These are phyloP conservation scores for Mrakia blollopis DNA, from an alignment of 768 basidiomycete species.

Conservation along the genomic window DNA sequence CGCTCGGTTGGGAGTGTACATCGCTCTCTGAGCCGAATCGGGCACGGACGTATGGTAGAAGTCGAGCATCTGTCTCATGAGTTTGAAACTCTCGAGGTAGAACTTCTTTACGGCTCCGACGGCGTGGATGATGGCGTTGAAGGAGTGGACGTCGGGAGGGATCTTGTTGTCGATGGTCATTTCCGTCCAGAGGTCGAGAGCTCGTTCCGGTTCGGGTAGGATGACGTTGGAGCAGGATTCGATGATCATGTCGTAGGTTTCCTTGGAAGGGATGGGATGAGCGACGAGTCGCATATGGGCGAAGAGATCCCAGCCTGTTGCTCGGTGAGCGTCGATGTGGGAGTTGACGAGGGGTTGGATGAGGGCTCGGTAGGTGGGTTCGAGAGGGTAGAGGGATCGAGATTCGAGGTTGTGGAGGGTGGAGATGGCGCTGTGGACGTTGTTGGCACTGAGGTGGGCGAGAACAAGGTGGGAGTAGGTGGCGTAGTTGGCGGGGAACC, in stretches of 20 bases:
- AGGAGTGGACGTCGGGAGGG: constrained; percentile 62
- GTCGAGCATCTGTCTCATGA: constrained; percentile 83
- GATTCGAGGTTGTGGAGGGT: constrained; percentile 42
- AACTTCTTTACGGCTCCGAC: constrained; percentile 50
- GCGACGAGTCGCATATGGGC: constrained; percentile 94
- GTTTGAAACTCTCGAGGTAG: constrained; percentile 74
- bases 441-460: constrained; percentile 37
- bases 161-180: constrained; percentile 72
- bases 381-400: constrained; percentile 20
- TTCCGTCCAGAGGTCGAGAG: constrained; percentile 86
- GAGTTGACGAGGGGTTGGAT: constrained; percentile 33
- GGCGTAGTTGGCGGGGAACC: constrained; percentile 46
- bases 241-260: constrained; percentile 81
- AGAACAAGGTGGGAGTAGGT: constrained; percentile 65
- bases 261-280: constrained; percentile 68
- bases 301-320: constrained; percentile 90
- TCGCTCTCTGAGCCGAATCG: constrained; percentile 46
- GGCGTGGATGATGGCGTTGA: constrained; percentile 75
- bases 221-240: constrained; percentile 61
- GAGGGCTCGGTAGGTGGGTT: constrained; percentile 32
- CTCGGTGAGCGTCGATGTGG: constrained; percentile 44
- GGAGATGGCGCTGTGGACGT: constrained; percentile 51
- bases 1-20: constrained; percentile 54
- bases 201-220: constrained; percentile 76
- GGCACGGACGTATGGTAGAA: constrained; percentile 58